These are phyloP conservation scores for Fusarium sp. DNA, from an alignment of 2,329 filamentous ascomycete species.

Conservation along the genomic window DNA sequence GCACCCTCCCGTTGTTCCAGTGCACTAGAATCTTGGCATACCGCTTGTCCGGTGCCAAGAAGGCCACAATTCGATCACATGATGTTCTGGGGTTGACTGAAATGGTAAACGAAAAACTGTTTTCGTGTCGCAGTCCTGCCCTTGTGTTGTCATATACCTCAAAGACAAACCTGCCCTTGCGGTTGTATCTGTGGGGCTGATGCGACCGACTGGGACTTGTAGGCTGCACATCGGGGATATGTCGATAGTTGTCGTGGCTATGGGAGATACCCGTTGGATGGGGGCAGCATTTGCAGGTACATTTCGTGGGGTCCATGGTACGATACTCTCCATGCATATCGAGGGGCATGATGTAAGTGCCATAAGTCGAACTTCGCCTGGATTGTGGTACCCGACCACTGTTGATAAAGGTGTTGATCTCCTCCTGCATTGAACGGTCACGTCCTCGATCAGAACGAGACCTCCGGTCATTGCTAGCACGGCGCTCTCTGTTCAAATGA, in stretches of 20 bases:
- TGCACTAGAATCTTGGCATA: conserved; percentile 46
- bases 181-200: conserved; percentile 2
- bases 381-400: background rate
- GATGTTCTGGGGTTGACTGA: conserved; percentile 31
- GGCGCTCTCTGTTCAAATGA: background rate
- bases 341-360: conserved; percentile 41
- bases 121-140: conserved; percentile 19
- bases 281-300: conserved; percentile 43
- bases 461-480: background rate
- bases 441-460: background rate
- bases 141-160: conserved; percentile 40
- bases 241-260: conserved; percentile 19
- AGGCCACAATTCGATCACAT: conserved; percentile 34
- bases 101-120: conserved; percentile 40
- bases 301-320: conserved; percentile 40
- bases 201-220: background rate
- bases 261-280: conserved; percentile 36
- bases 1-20: conserved; percentile 45
- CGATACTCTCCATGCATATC: conserved; percentile 27
- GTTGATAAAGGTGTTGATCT: conserved; percentile 8
- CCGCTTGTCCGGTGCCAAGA: conserved; percentile 43
- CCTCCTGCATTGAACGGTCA: conserved; percentile 5
- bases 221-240: background rate
- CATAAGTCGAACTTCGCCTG: conserved; percentile 25
- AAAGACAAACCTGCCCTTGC: conserved; percentile 28